Percentiles rank a stretch among this genome's conserved stretches.
Evolutionary conservation across 495 filamentous ascomycete genomes (phyloP).

Genomic region (Aspergillus haitiensis): DNA sequence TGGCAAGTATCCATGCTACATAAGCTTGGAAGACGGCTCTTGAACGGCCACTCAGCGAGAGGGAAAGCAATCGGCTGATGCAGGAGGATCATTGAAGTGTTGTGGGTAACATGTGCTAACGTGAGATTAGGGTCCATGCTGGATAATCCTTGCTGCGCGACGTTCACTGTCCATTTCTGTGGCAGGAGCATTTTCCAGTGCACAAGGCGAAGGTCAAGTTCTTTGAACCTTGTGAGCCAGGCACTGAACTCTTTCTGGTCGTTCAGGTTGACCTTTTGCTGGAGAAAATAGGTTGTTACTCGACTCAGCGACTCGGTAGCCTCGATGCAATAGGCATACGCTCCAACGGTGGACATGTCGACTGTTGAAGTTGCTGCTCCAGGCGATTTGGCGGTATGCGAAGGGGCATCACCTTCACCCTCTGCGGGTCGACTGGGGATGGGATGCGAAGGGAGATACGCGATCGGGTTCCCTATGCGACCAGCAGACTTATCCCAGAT

Average conservation of each 20-base stretch:
- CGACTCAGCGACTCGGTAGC: conserved; percentile 43
- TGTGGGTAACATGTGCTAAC: conserved; percentile 48
- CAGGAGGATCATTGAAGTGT: conserved; percentile 45
- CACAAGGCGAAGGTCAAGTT: conserved; percentile 44
- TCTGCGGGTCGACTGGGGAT: neutral
- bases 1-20: conserved; percentile 46
- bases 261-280: conserved; percentile 36
- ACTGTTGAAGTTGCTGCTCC: conserved; percentile 19
- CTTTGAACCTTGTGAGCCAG: conserved; percentile 49
- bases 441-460: conserved; percentile 23
- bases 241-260: conserved; percentile 33
- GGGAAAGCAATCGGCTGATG: conserved; percentile 50
- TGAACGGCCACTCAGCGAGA: conserved; percentile 31
- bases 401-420: conserved; percentile 3
- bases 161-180: conserved; percentile 40
- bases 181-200: conserved; percentile 46
- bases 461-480: conserved; percentile 37
- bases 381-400: conserved; percentile 12
- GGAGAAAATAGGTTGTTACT: conserved; percentile 41
- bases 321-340: conserved; percentile 47
- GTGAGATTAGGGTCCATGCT: conserved; percentile 48
- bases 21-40: conserved; percentile 35
- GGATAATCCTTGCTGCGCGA: conserved; percentile 30
- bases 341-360: conserved; percentile 39
- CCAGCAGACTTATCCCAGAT: conserved; percentile 41